Base-by-base conservation (phyloP, 202 grass and related monocot genomes). In the Dendrocalamus latiflorus region DNA sequence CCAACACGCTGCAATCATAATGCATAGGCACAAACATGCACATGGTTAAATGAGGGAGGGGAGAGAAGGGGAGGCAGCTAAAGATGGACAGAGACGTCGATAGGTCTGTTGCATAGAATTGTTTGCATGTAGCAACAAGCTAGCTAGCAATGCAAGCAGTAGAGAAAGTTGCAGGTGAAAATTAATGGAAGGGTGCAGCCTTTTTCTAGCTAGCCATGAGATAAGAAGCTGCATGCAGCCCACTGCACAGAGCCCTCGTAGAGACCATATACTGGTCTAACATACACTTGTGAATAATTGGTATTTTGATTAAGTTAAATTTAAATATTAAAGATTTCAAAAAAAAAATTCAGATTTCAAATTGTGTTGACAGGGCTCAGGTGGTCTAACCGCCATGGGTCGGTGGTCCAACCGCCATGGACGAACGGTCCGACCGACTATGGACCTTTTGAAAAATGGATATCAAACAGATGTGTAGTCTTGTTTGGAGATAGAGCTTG, bases 141-240 rank as follows among this genome's bases (percentile, higher is more conserved):
- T n/a, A 72, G 33, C 37, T 49, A 71, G 66, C 59, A 66, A 74
- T 68, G 60, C 61, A 70, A 11, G 70, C 28, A 24, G 15, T 42
- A 79, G 42, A 68, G 57, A 66, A 90, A 86, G 68, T 54, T 80
- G 68, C 80, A 84, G 88, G 69, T 48, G 75, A 79, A 45, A 41
- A 75, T 64, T 84, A 84, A 90, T 83, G 79, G 55, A 87, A 84
- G 37, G 25, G 47, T 12, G 80, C 88, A 75, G 47, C 75, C 69
- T 79, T 83, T 42, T 83, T 75, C 24, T 62, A 49, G 50, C 67
- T 48, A 74, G 67, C 64, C 79, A 70, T 74, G 63, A 64, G 79
- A 81, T 63, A 51, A 83, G 88, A 82, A 73, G 78, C 67, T 86
- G 66, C 66, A 53, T 69, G 78, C 67, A 79, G 54, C 15, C 74